Conservation (phyloP, 805 yeast species). For the Sugiyamaella mastotermitis region DNA sequence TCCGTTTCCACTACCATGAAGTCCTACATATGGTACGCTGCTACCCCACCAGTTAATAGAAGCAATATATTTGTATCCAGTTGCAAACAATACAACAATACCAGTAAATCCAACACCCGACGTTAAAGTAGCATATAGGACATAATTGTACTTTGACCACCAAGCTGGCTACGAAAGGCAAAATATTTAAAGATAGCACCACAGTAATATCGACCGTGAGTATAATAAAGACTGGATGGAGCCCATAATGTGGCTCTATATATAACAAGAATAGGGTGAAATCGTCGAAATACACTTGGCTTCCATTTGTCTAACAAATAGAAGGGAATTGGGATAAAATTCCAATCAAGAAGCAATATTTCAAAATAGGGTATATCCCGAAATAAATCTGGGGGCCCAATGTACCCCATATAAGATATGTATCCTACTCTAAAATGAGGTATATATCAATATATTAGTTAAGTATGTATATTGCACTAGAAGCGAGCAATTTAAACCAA, state of each 20-base stretch:
- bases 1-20: no score
- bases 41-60: conserved; percentile 47
- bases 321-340: conserved; percentile 27
- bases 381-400: conserved; percentile 44
- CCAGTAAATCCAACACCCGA: conserved; percentile 47
- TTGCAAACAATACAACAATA: conserved; percentile 38
- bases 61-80: conserved; percentile 32
- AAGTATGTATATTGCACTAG: no score
- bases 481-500: no score
- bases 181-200: conserved; percentile 40
- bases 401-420: conserved; percentile 40
- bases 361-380: conserved; percentile 38
- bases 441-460: no score
- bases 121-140: conserved; percentile 41
- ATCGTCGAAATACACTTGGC: conserved; percentile 23
- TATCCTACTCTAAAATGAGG: no score
- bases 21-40: no score
- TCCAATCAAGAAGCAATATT: conserved; percentile 43
- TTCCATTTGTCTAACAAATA: conserved; percentile 9
- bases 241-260: conserved; percentile 38
- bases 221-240: conserved; percentile 40
- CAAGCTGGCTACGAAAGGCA: conserved; percentile 37
- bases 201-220: conserved; percentile 35
- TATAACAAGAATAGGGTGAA: conserved; percentile 40
- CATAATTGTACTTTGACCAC: conserved; percentile 50